phyloP scores from a whole-genome alignment of 495 filamentous ascomycete species.

The Hyaloscypha hepaticicola region DNA sequence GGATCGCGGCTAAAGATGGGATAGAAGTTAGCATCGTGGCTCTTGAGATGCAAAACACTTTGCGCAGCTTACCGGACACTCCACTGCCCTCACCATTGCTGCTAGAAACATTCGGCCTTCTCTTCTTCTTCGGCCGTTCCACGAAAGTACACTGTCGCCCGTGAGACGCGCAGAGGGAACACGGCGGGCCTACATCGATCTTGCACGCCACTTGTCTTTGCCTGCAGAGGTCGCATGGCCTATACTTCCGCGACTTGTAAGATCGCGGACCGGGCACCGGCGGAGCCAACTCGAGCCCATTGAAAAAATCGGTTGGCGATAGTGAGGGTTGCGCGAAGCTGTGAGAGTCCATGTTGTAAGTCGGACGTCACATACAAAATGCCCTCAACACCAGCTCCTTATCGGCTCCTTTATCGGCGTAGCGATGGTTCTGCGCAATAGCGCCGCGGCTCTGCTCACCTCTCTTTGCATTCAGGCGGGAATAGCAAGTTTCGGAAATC shows the following conservation, averaged over 20 bases:
- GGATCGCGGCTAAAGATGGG: conserved; percentile 14
- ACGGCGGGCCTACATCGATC: conserved; percentile 32
- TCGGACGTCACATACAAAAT: background rate
- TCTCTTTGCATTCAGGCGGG: conserved; percentile 15
- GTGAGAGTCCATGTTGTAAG: conserved; percentile 14
- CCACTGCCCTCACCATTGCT: conserved; percentile 20
- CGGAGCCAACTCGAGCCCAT: conserved; percentile 23
- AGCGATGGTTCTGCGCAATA: conserved; percentile 11
- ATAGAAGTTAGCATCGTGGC: background rate
- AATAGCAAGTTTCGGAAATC: conserved; percentile 7
- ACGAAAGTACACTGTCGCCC: conserved; percentile 38
- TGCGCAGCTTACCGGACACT: conserved; percentile 22
- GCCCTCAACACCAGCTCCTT: background rate
- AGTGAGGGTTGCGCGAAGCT: conserved; percentile 26
- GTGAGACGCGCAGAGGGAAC: conserved; percentile 36
- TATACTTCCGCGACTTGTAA: conserved; percentile 32
- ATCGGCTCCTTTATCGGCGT: background rate
- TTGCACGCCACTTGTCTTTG: conserved; percentile 30
- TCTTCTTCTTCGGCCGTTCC: conserved; percentile 34
- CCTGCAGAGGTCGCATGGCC: conserved; percentile 33
- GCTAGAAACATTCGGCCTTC: conserved; percentile 24
- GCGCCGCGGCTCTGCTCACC: background rate
- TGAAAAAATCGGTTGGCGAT: conserved; percentile 31
- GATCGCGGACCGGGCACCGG: conserved; percentile 26
- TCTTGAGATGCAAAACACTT: background rate